Evolutionary conservation across 164 flowering plant genomes (phyloP).

Genomic region (Echeveria elegans): DNA sequence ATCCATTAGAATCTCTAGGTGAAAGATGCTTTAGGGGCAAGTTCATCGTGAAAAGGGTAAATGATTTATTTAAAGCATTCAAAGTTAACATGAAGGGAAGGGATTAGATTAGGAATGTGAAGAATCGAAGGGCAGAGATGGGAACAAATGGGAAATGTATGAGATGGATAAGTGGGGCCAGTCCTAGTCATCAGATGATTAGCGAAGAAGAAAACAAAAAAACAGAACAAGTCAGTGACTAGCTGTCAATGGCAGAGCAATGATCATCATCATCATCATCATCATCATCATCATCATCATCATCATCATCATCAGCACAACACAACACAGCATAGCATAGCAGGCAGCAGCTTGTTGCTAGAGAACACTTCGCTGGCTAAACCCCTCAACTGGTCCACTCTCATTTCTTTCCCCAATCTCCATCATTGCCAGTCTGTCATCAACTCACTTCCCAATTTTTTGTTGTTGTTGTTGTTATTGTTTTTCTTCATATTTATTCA

Average conservation of each 20-base stretch:
- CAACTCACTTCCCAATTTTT: neutral
- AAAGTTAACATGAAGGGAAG: neutral
- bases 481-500: neutral
- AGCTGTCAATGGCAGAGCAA: slow-evolving; percentile 6
- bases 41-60: no score
- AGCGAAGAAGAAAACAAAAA: neutral
- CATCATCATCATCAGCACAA: neutral
- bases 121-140: no score
- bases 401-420: neutral
- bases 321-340: no score
- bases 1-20: no score
- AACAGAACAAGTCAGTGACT: neutral
- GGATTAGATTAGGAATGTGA: neutral
- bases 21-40: no score
- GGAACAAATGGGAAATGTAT: neutral
- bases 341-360: neutral
- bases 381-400: neutral
- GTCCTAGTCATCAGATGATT: neutral
- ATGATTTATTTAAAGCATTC: no score
- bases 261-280: no score
- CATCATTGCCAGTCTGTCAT: slow-evolving; percentile 7
- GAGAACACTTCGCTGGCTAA: slow-evolving; percentile 3
- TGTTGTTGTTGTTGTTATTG: neutral
- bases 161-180: neutral
- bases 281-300: no score